Conservation (phyloP, 176 grass and related monocot species). For the Metroxylon sagu region DNA sequence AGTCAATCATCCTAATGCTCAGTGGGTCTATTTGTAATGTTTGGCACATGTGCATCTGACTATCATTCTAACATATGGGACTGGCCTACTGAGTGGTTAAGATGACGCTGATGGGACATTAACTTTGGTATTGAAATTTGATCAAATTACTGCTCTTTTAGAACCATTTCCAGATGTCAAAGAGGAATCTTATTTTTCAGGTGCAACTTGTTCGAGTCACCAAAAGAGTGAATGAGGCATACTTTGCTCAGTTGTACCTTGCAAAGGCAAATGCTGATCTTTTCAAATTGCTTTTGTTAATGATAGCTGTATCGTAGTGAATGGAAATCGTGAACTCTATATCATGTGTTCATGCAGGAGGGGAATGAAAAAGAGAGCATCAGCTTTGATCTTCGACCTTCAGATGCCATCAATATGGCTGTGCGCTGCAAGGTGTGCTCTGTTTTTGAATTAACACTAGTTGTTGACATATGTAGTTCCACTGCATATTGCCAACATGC, state of each 20-base stretch:
- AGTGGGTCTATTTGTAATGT: too few relatives aligned
- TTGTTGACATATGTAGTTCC: too few relatives aligned
- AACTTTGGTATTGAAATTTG: too few relatives aligned
- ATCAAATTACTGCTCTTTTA: not conserved
- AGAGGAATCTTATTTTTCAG: conserved; percentile 20
- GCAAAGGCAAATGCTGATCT: conserved; percentile 43
- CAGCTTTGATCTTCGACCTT: conserved; percentile 72
- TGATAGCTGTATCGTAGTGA: not conserved
- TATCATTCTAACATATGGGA: too few relatives aligned
- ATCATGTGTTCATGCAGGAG: conserved; percentile 21
- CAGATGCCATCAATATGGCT: conserved; percentile 98
- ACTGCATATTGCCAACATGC: too few relatives aligned
- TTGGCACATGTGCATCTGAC: too few relatives aligned
- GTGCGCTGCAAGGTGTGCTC: conserved; percentile 72
- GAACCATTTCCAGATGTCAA: too few relatives aligned
- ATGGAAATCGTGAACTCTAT: not conserved
- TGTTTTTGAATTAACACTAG: too few relatives aligned
- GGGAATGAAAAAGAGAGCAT: conserved; percentile 65
- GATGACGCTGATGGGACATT: too few relatives aligned
- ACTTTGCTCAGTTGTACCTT: conserved; percentile 83
- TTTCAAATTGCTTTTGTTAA: not conserved
- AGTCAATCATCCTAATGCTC: too few relatives aligned
- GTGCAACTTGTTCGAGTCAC: conserved; percentile 77
- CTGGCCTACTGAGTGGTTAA: too few relatives aligned
- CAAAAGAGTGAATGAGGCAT: conserved; percentile 71